A percentile compares a stretch with the other conserved stretches of the same genome.
Evolutionary conservation across 345 rosid genomes (phyloP).

Genomic region (Theobroma cacao): DNA sequence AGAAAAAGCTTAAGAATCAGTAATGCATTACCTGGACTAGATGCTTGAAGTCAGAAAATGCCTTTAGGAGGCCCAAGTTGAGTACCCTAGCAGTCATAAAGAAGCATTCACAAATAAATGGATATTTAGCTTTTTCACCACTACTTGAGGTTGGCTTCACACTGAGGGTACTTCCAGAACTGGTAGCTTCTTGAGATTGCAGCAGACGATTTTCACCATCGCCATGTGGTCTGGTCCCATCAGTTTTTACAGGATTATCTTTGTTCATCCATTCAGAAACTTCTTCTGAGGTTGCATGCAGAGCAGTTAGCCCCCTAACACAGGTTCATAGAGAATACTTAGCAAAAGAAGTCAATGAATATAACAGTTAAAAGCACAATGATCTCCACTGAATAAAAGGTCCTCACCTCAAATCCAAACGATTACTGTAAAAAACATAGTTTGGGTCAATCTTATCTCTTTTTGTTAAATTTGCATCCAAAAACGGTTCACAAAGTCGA

Average conservation of each 20-base stretch:
- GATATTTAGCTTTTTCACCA: constrained; percentile 42
- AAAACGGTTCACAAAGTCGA: constrained; percentile 83
- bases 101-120: constrained; percentile 94
- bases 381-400: constrained; percentile 1
- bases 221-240: constrained; percentile 28
- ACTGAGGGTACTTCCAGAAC: constrained; percentile 46
- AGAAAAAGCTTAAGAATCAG: background rate
- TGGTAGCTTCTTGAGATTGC: constrained; percentile 74
- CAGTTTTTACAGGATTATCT: constrained; percentile 33
- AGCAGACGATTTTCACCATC: constrained; percentile 53
- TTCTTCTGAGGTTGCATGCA: constrained; percentile 93
- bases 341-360: constrained; percentile 10
- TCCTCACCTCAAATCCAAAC: constrained; percentile 83
- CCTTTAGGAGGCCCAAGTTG: constrained; percentile 89
- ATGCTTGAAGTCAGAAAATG: constrained; percentile 97
- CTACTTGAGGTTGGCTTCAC: constrained; percentile 36
- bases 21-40: constrained; percentile 71
- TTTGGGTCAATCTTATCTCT: constrained; percentile 86
- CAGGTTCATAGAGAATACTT: constrained; percentile 17
- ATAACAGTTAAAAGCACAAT: constrained; percentile 8
- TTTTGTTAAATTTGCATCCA: constrained; percentile 73
- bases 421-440: constrained; percentile 65
- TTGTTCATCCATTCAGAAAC: constrained; percentile 73
- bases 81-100: constrained; percentile 98
- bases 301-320: constrained; percentile 77